Evolutionary conservation across 2,329 filamentous ascomycete species (phyloP).

Genomic region (Apiospora pterosperma): DNA sequence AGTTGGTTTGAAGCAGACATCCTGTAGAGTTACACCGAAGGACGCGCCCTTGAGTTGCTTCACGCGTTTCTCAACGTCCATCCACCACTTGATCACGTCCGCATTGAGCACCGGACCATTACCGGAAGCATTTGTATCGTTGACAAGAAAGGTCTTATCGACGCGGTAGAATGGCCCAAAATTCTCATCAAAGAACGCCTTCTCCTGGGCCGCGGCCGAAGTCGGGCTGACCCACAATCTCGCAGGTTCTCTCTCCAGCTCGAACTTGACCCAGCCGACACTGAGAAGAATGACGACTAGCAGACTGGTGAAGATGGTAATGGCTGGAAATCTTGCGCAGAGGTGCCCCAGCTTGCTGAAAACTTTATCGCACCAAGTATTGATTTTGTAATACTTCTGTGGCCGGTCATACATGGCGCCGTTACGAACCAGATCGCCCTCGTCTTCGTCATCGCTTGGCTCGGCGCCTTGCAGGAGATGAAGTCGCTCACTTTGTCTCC

Average conservation of each 20-base stretch:
- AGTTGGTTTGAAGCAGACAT: conserved; percentile 93
- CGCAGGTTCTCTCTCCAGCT: conserved; percentile 87
- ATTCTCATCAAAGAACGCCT: conserved; percentile 86
- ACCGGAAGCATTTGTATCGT: conserved; percentile 65
- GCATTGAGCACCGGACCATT: conserved; percentile 80
- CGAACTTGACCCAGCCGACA: conserved; percentile 82
- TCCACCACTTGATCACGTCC: conserved; percentile 91
- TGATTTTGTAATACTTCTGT: conserved; percentile 76
- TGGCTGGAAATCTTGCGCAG: conserved; percentile 78
- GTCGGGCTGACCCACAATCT: conserved; percentile 95
- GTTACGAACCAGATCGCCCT: conserved; percentile 77
- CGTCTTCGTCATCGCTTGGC: conserved; percentile 90
- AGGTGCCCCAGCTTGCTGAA: conserved; percentile 79
- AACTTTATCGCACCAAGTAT: conserved; percentile 73
- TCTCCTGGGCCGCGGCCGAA: conserved; percentile 86
- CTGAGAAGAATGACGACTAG: conserved; percentile 75
- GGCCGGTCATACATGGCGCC: conserved; percentile 76
- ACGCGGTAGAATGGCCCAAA: conserved; percentile 96
- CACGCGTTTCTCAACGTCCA: conserved; percentile 79
- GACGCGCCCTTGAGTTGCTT: conserved; percentile 66
- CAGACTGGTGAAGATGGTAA: conserved; percentile 78
- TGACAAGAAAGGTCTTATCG: conserved; percentile 90
- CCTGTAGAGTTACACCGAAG: conserved; percentile 67
- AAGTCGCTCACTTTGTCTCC: conserved; percentile 76
- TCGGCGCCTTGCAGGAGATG: conserved; percentile 80